These are phyloP conservation scores for Lactarius quietus DNA, from an alignment of 768 basidiomycete genomes.

Conservation along the genomic window DNA sequence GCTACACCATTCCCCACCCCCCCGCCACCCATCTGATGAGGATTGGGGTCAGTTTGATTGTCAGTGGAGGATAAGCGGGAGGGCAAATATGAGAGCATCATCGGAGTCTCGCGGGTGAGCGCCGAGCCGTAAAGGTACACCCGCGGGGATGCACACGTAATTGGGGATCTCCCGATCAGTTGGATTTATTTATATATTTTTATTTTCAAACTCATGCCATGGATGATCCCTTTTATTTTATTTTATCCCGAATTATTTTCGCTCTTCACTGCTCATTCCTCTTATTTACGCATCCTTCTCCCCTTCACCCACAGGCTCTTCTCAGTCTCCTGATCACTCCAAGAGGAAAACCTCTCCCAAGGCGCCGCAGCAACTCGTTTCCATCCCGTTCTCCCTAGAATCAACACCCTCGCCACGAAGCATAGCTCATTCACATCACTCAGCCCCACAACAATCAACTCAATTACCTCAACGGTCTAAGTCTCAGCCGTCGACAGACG, in stretches of 20 bases:
- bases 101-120: not conserved
- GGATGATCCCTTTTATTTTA: conserved; percentile 14
- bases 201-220: conserved; percentile 1
- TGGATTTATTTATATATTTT: not conserved
- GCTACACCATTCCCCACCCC: not conserved
- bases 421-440: conserved; percentile 16
- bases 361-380: not conserved
- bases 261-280: not conserved
- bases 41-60: not conserved
- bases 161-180: conserved; percentile 21
- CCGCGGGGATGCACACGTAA: conserved; percentile 15
- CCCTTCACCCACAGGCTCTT: not conserved
- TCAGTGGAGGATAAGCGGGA: not conserved
- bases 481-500: conserved; percentile 23
- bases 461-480: conserved; percentile 8
- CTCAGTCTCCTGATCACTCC: conserved; percentile 3
- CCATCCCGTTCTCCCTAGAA: conserved; percentile 4
- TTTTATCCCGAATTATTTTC: conserved; percentile 1
- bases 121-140: conserved; percentile 5
- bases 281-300: not conserved
- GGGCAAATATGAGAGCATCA: not conserved
- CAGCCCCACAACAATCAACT: conserved; percentile 18
- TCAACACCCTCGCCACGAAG: not conserved
- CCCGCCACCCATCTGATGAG: not conserved
- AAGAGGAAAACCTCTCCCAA: not conserved